These are phyloP conservation scores for Pythium aristosporum DNA, from an alignment of 352 stramenopile genomes.

Conservation along the genomic window DNA sequence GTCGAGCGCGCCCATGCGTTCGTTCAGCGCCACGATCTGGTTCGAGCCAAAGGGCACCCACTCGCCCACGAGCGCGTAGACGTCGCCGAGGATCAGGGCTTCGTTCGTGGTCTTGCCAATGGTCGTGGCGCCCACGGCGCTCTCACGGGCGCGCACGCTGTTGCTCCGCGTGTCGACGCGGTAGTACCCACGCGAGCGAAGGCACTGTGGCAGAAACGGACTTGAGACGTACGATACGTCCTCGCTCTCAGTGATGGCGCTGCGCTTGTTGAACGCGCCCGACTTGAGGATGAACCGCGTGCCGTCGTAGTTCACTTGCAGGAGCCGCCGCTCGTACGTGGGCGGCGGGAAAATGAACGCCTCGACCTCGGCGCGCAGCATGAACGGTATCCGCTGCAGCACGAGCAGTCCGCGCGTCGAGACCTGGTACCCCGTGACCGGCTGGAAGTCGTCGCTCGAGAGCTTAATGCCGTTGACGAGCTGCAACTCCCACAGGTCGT, in stretches of 20 bases:
- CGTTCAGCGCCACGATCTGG: slow-evolving; percentile 97
- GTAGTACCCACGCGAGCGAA: slow-evolving; percentile 87
- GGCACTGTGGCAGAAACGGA: slow-evolving; percentile 95
- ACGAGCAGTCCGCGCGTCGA: slow-evolving; percentile 86
- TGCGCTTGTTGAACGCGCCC: slow-evolving; percentile 87
- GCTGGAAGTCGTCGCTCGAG: slow-evolving; percentile 92
- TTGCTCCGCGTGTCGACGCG: slow-evolving; percentile 90
- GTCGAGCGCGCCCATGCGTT: slow-evolving; percentile 95
- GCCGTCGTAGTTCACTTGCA: slow-evolving; percentile 60
- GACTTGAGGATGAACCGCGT: slow-evolving; percentile 75
- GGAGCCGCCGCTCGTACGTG: slow-evolving; percentile 41
- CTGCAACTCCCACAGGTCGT: slow-evolving; percentile 92
- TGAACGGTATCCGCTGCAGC: slow-evolving; percentile 77
- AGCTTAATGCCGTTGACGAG: slow-evolving; percentile 94
- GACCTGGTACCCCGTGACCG: slow-evolving; percentile 96
- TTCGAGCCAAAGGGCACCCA: slow-evolving; percentile 98
- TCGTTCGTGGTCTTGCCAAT: slow-evolving; percentile 92
- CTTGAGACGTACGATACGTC: slow-evolving; percentile 97
- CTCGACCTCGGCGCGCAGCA: slow-evolving; percentile 71
- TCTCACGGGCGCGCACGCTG: slow-evolving; percentile 88
- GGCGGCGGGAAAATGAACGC: slow-evolving; percentile 56
- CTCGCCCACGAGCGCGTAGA: slow-evolving; percentile 96
- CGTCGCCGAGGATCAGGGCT: slow-evolving; percentile 94
- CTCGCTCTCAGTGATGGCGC: slow-evolving; percentile 95
- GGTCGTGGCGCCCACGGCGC: slow-evolving; percentile 69